phyloP scores from a whole-genome alignment of 805 yeast species.

The Kuraishia borneana region DNA sequence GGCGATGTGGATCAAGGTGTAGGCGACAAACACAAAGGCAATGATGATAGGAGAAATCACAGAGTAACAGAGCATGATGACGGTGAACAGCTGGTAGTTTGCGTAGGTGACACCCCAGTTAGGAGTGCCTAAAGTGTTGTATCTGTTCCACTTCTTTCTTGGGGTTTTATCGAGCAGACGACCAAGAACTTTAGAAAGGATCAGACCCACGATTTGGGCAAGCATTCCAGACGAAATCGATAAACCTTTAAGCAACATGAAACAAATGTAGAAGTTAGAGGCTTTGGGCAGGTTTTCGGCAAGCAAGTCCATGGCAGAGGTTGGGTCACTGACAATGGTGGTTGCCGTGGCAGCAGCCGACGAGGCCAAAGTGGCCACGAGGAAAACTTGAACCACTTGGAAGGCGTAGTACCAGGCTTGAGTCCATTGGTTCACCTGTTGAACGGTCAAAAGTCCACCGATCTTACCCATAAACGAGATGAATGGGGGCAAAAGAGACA shows the following conservation, averaged over 20 bases:
- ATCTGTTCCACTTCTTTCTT: constrained; percentile 81
- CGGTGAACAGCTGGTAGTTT: constrained; percentile 58
- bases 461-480: constrained; percentile 67
- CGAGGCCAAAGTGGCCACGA: constrained; percentile 61
- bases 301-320: constrained; percentile 60
- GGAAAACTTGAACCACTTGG: constrained; percentile 60
- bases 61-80: constrained; percentile 65
- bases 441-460: constrained; percentile 61
- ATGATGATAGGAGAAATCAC: constrained; percentile 68
- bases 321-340: constrained; percentile 50
- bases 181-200: constrained; percentile 63
- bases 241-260: constrained; percentile 73
- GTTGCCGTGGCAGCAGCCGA: constrained; percentile 62
- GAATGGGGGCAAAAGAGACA: constrained; percentile 79
- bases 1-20: constrained; percentile 48
- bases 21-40: constrained; percentile 53
- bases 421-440: constrained; percentile 67
- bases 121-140: constrained; percentile 49
- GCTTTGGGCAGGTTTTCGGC: constrained; percentile 79
- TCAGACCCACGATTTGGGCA: constrained; percentile 63
- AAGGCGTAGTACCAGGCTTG: constrained; percentile 82
- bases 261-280: constrained; percentile 80
- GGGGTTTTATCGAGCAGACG: constrained; percentile 75
- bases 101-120: constrained; percentile 83
- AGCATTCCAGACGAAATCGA: constrained; percentile 66